These are phyloP conservation scores for Xylaria curta DNA, from an alignment of 495 filamentous ascomycete species.

Conservation along the genomic window DNA sequence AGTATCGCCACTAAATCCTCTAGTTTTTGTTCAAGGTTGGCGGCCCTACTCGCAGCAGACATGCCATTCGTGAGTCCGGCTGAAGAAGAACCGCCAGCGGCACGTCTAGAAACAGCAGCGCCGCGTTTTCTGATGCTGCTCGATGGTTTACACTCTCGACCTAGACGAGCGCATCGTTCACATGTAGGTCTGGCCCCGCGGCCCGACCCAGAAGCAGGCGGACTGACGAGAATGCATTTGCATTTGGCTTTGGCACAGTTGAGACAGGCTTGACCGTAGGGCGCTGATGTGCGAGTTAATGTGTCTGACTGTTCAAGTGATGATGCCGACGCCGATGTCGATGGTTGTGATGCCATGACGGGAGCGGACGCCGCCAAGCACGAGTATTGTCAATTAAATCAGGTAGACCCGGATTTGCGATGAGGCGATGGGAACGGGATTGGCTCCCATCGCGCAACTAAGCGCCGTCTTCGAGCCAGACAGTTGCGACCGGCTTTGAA, in stretches of 20 bases:
- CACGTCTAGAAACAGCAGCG: constrained; percentile 5
- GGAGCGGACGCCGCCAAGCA: neutral
- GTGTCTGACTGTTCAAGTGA: neutral
- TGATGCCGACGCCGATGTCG: constrained; percentile 7
- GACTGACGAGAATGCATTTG: constrained; percentile 51
- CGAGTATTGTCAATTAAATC: neutral
- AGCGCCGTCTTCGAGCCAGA: constrained; percentile 15
- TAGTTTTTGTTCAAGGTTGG: constrained; percentile 54
- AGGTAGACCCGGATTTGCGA: constrained; percentile 11
- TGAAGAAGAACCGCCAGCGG: neutral
- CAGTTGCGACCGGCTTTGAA: neutral
- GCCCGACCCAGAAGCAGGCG: neutral
- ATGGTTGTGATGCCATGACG: constrained; percentile 5
- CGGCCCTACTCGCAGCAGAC: constrained; percentile 42
- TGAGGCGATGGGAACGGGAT: constrained; percentile 20
- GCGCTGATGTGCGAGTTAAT: constrained; percentile 31
- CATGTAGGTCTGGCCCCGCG: constrained; percentile 47
- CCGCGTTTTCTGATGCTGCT: constrained; percentile 47
- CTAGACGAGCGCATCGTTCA: constrained; percentile 59
- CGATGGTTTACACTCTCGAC: constrained; percentile 49
- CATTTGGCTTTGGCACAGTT: constrained; percentile 64
- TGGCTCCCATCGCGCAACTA: constrained; percentile 17
- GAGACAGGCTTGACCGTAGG: constrained; percentile 58
- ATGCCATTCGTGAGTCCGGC: constrained; percentile 1
- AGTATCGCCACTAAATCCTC: constrained; percentile 54